Evolutionary conservation across 495 filamentous ascomycete species (phyloP), one percentile per base, ranked within the genome.

Genomic region (Aspergillus bertholletiae): DNA sequence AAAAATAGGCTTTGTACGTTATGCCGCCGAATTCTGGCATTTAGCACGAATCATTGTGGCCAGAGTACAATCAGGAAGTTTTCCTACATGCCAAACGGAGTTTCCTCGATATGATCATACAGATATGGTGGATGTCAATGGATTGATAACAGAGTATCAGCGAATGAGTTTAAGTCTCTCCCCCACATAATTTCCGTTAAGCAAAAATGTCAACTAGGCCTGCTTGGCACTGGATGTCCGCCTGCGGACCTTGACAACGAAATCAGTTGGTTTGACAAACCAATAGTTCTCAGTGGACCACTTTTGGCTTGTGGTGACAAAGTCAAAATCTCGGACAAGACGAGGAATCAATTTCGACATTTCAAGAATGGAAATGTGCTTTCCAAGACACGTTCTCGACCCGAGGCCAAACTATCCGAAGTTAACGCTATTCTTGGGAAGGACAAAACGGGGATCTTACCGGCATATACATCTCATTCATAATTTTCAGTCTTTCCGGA

Each of bases 261-360:
- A 74, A 23, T 77, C 62, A 2, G 49, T 63, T 24, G 75, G 76
- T 52, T 72, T 74, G 5, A 76, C 74, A 56, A 82, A 82, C 79
- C 77, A 80, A 54, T 68, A 68, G 32, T 75, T 76, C 46, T 61
- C 46, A 22, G 77, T 71, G 0, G 48, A 55, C 78, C 74, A 79
- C 1, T 70, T 62, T 35, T 45, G 57, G 0, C 49, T 61, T 20
- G 63, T 59, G 15, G 62, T 53, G 8, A 51, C 49, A 32, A 80
- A 66, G 7, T 78, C 72, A 56, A 75, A 81, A 1, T 68, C 59
- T 9, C 72, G 62, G 21, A 80, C 56, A 12, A 81, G 52, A 5
- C 72, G 65, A 0, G 80, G 78, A 17, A 80, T 72, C 37, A 81
- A 35, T 50, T 79, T 80, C 0, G 66, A 72, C 56, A 81, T 75